Percentiles rank a stretch among this genome's conserved stretches.
Conservation (phyloP, 768 basidiomycete genomes). For the Tricholoma sp. region DNA sequence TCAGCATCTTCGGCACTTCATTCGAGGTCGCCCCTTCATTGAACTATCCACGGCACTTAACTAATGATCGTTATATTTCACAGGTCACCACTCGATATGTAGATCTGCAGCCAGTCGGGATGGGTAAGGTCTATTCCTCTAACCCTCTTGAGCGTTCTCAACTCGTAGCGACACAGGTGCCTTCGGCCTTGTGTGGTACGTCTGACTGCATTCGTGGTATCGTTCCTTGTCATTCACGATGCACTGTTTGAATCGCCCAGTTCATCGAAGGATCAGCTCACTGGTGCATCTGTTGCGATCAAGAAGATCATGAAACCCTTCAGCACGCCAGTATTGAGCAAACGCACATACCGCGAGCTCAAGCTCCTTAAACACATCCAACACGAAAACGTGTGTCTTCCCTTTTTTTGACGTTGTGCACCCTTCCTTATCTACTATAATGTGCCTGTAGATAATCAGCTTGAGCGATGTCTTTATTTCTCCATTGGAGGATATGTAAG, state of each 20-base stretch:
- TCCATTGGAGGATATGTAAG: constrained; percentile 95
- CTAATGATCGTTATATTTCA: constrained; percentile 15
- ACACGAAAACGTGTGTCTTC: constrained; percentile 82
- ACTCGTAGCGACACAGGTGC: constrained; percentile 51
- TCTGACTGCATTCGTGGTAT: constrained; percentile 5
- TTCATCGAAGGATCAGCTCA: constrained; percentile 93
- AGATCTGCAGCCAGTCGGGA: constrained; percentile 98
- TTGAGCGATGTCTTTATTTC: constrained; percentile 99
- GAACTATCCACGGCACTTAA: constrained; percentile 9
- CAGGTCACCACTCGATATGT: constrained; percentile 98
- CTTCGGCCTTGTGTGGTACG: constrained; percentile 96
- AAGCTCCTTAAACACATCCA: constrained; percentile 98
- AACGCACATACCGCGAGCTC: constrained; percentile 95
- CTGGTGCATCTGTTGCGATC: constrained; percentile 90
- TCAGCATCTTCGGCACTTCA: constrained; percentile 97
- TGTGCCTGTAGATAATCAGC: constrained; percentile 81
- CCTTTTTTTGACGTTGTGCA: background rate
- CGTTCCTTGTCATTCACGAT: constrained; percentile 4
- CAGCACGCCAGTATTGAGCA: constrained; percentile 95
- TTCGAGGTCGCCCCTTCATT: constrained; percentile 63
- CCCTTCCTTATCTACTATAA: background rate
- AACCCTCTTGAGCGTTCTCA: constrained; percentile 12
- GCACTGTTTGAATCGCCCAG: constrained; percentile 32
- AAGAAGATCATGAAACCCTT: constrained; percentile 99
- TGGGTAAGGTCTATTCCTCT: constrained; percentile 59